Evolutionary conservation across 306 rosid species (phyloP).

Genomic region (Fragaria iinumae): DNA sequence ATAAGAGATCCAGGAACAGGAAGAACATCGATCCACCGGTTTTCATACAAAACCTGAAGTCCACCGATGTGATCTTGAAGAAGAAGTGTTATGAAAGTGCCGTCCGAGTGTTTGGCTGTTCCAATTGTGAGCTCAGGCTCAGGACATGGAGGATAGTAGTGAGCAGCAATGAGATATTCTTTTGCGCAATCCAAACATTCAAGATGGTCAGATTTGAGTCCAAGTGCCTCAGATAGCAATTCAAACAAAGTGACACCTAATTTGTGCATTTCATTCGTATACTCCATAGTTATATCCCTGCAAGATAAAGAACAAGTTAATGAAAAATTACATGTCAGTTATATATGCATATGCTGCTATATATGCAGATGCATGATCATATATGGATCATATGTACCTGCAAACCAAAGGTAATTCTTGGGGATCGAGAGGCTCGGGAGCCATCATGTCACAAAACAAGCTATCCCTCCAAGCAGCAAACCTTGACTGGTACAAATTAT

Average conservation of each 20-base stretch:
- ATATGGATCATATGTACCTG: background rate
- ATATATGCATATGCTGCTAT: no score
- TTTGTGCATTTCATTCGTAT: background rate
- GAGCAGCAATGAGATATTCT: background rate
- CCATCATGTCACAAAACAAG: background rate
- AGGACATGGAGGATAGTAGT: constrained; percentile 2
- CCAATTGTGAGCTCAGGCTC: constrained; percentile 9
- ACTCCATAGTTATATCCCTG: constrained; percentile 6
- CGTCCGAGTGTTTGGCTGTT: background rate
- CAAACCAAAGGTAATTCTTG: background rate
- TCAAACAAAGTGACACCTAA: background rate
- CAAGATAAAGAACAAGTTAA: background rate
- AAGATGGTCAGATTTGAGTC: background rate
- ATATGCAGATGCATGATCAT: background rate
- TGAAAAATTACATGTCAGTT: no score
- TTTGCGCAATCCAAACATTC: background rate
- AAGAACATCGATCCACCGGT: background rate
- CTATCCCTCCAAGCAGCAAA: constrained; percentile 1
- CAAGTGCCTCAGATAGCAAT: constrained; percentile 6
- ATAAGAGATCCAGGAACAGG: background rate
- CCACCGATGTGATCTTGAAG: constrained; percentile 3
- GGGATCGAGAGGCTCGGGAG: background rate
- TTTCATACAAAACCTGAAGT: background rate
- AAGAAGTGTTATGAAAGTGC: background rate
- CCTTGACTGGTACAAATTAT: background rate